phyloP scores from a whole-genome alignment of 2,329 filamentous ascomycete species.

The Ploettnerulaceae sp. region DNA sequence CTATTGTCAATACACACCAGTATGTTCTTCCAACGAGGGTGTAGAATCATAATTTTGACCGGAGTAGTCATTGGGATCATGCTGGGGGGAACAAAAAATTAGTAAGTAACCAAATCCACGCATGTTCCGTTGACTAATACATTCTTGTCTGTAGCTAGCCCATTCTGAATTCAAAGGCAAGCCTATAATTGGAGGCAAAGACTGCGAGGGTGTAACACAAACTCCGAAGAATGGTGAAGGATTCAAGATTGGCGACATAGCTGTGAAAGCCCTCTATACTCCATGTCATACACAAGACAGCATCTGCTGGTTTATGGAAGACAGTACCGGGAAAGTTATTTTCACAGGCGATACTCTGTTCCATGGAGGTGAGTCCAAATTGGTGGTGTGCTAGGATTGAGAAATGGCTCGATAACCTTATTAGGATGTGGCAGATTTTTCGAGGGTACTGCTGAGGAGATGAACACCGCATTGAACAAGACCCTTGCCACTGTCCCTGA shows the following conservation, averaged over 20 bases:
- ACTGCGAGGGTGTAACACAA: conserved; percentile 74
- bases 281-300: conserved; percentile 98
- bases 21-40: conserved; percentile 42
- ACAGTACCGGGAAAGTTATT: conserved; percentile 70
- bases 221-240: conserved; percentile 71
- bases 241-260: conserved; percentile 80
- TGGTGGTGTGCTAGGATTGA: not conserved
- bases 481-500: conserved; percentile 75
- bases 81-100: conserved; percentile 85
- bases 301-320: conserved; percentile 90
- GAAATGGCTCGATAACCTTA: not conserved
- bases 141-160: conserved; percentile 16
- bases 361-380: conserved; percentile 64
- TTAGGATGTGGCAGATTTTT: conserved; percentile 92
- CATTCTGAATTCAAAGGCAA: conserved; percentile 35
- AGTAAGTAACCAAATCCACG: conserved; percentile 42
- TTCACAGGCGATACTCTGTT: conserved; percentile 98
- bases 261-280: conserved; percentile 83
- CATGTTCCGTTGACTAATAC: not conserved
- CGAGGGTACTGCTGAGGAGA: conserved; percentile 82
- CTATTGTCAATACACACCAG: conserved; percentile 97
- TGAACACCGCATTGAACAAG: conserved; percentile 89
- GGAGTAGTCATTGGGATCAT: conserved; percentile 82
- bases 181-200: conserved; percentile 79
- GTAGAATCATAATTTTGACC: conserved; percentile 10